Conservation (phyloP, 805 yeast genomes). For the Starmerella kuoi region DNA sequence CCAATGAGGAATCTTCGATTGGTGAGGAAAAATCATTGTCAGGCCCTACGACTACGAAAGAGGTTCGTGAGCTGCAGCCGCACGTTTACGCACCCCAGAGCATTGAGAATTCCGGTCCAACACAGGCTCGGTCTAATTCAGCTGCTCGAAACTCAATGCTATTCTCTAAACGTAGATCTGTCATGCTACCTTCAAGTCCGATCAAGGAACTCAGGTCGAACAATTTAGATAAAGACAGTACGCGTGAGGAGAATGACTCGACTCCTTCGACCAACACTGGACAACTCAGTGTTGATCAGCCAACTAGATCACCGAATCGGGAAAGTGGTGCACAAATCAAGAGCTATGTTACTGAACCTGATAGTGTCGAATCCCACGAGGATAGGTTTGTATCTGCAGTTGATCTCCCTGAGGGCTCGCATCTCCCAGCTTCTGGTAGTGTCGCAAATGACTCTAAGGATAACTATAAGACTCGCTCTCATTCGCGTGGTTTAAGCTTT, state of each 20-base stretch:
- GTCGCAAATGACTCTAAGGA: too few species aligned
- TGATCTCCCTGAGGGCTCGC: slow-evolving; percentile 7
- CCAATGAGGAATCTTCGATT: background rate
- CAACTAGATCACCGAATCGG: slow-evolving; percentile 11
- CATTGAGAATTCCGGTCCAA: slow-evolving; percentile 18
- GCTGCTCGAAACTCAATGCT: slow-evolving; percentile 25
- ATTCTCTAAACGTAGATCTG: slow-evolving; percentile 21
- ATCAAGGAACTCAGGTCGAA: background rate
- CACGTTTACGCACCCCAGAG: slow-evolving; percentile 15
- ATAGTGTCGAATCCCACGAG: slow-evolving; percentile 7
- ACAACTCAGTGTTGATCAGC: too few species aligned
- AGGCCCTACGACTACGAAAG: slow-evolving; percentile 1
- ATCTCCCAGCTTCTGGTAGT: background rate
- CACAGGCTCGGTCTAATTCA: slow-evolving; percentile 20
- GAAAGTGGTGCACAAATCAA: slow-evolving; percentile 6
- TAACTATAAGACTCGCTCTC: slow-evolving; percentile 1
- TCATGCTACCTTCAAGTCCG: slow-evolving; percentile 16
- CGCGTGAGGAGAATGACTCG: background rate
- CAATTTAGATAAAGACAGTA: background rate
- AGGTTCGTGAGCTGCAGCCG: slow-evolving; percentile 16
- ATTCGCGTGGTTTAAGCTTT: slow-evolving; percentile 10
- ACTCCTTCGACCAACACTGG: background rate
- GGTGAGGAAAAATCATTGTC: background rate
- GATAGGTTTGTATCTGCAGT: slow-evolving; percentile 17
- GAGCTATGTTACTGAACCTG: slow-evolving; percentile 14